Percentiles rank a stretch among this genome's conserved stretches.
Conservation (phyloP, 2,329 filamentous ascomycete genomes). For the Sporothrix pallida region DNA sequence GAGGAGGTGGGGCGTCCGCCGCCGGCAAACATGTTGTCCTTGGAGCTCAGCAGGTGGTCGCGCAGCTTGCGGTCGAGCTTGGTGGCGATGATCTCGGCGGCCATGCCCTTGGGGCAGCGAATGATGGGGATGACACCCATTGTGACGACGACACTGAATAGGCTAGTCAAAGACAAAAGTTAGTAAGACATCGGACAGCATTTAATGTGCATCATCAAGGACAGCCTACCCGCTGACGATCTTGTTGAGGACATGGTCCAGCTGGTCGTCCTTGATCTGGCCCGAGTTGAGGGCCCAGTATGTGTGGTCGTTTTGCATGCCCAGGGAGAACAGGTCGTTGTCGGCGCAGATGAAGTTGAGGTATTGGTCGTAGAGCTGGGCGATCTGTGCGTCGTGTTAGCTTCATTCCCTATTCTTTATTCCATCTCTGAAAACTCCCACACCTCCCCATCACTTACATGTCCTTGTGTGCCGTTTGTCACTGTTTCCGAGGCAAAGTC, state of each 20-base stretch:
- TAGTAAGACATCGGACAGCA: background rate
- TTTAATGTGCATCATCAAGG: too few species aligned
- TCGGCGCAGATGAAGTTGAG: slow-evolving; percentile 97
- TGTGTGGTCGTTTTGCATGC: slow-evolving; percentile 85
- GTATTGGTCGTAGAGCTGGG: slow-evolving; percentile 95
- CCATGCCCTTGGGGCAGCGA: slow-evolving; percentile 87
- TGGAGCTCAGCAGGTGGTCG: slow-evolving; percentile 96
- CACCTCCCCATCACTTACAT: slow-evolving; percentile 32
- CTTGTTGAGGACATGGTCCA: slow-evolving; percentile 84
- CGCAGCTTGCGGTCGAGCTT: slow-evolving; percentile 94
- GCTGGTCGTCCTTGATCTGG: slow-evolving; percentile 84
- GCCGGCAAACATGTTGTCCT: slow-evolving; percentile 89
- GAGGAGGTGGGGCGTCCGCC: slow-evolving; percentile 62
- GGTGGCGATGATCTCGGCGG: slow-evolving; percentile 90
- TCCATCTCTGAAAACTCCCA: too few species aligned
- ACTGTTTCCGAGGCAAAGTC: slow-evolving; percentile 92
- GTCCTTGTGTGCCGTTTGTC: slow-evolving; percentile 78
- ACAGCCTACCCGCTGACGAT: slow-evolving; percentile 75
- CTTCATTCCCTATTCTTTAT: background rate
- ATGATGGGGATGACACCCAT: slow-evolving; percentile 98
- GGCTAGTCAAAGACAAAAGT: slow-evolving; percentile 37
- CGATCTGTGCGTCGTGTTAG: slow-evolving; percentile 61
- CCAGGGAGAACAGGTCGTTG: slow-evolving; percentile 91
- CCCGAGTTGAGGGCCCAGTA: slow-evolving; percentile 98
- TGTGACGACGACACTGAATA: slow-evolving; percentile 98